These are phyloP conservation scores for Uronychia binucleata DNA, from an alignment of 73 alveolate species.

Conservation along the genomic window DNA sequence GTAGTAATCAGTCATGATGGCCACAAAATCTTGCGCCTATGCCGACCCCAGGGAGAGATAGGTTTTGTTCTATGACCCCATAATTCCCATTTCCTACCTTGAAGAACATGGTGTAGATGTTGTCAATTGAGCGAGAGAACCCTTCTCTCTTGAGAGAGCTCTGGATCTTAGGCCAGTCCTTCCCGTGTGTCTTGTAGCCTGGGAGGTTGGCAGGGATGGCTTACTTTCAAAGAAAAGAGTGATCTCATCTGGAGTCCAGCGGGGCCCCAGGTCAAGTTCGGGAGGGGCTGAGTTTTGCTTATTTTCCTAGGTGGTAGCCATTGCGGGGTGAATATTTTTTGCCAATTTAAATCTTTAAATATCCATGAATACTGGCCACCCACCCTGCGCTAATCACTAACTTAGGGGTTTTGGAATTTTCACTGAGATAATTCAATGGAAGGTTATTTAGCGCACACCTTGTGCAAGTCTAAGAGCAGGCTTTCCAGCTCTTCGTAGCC, in stretches of 20 bases:
- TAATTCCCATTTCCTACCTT: slow-evolving; percentile 32
- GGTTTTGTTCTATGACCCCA: slow-evolving; percentile 41
- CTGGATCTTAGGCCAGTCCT: slow-evolving; percentile 44
- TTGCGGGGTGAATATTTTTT: background rate
- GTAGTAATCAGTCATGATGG: slow-evolving; percentile 67
- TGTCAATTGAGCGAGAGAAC: slow-evolving; percentile 35
- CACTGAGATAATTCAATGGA: background rate
- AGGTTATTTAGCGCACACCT: background rate
- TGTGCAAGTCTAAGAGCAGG: background rate
- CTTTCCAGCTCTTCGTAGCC: background rate
- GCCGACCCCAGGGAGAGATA: slow-evolving; percentile 62
- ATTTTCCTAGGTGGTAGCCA: background rate
- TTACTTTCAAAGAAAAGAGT: background rate
- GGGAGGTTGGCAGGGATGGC: background rate
- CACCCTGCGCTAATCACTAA: too few relatives aligned
- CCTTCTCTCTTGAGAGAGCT: slow-evolving; percentile 31
- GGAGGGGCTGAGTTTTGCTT: background rate
- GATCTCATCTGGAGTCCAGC: slow-evolving; percentile 45
- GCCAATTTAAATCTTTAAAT: background rate
- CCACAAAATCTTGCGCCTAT: slow-evolving; percentile 56
- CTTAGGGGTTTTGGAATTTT: too few relatives aligned
- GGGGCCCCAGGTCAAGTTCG: slow-evolving; percentile 36
- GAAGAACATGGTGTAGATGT: slow-evolving; percentile 30
- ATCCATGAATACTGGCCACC: background rate
- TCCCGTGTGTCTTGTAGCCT: slow-evolving; percentile 41